Base-by-base conservation (phyloP, 2,329 filamentous ascomycete genomes). In the Hypoxylon sp. region DNA sequence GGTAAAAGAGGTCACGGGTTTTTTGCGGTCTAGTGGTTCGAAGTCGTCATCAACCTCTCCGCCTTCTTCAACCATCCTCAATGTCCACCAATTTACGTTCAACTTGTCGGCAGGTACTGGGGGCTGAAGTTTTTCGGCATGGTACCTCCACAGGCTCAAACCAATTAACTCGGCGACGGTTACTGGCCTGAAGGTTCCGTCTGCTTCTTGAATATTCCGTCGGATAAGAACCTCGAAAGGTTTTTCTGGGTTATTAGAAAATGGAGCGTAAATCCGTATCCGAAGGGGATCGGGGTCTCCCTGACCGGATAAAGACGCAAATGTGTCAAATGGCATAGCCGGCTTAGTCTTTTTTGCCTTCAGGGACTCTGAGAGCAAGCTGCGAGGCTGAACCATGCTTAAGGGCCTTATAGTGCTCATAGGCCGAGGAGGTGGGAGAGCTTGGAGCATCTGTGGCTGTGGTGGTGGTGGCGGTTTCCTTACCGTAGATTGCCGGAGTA, bases 41-140 rank as follows among this genome's bases (percentile, higher is more conserved):
- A 96, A 96, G 75, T 96, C 93, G 70, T 93, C 91, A 72, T 97
- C 93, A 1, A 95, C 90, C 75, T 96, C 93, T 52, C 91, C 93
- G 61, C 93, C 92, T 75, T 96, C 89, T 67, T 96, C 90, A 1
- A 94, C 92, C 89, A 97, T 94, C 43, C 92, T 87, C 61, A 97
- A 81, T 23, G 90, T 93, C 91, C 92, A 96, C 82, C 89, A 89
- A 75, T 95, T 95, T 72, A 94, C 90, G 72, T 93, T 93, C 57
- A 89, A 83, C 75, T 93, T 92, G 55, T 90, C 87, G 1, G 82
- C 77, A 0, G 88, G 82, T 9, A 96, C 82, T 0, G 85, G 77
- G 2, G 93, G 93, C 69, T 93, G 87, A 28, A 89, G 82, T 72
- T 91, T 91, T 76, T 94, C 92, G 73, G 94, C 90, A 51, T 89